Conservation (phyloP, 768 basidiomycete genomes). For the Clitopilus hobsonii region DNA sequence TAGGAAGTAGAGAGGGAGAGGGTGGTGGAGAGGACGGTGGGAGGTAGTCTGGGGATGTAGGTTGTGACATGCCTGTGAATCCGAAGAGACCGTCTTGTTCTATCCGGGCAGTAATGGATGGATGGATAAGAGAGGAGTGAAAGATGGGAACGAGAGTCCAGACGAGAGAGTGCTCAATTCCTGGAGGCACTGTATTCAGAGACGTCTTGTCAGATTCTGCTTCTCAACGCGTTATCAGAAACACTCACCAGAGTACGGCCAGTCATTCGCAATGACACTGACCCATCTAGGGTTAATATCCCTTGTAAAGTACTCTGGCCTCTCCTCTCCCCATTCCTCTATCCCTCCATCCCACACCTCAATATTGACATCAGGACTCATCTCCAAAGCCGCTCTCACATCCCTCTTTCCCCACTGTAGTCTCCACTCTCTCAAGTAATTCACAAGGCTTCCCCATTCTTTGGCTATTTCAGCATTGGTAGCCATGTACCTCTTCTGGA, state of each 20-base stretch:
- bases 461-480: slow-evolving; percentile 53
- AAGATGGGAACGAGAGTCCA: slow-evolving; percentile 77
- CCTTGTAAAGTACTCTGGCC: slow-evolving; percentile 52
- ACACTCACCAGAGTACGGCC: slow-evolving; percentile 77
- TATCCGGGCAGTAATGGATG: slow-evolving; percentile 50
- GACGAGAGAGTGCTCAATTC: slow-evolving; percentile 70
- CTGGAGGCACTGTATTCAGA: slow-evolving; percentile 48
- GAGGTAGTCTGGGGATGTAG: not conserved
- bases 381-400: not conserved
- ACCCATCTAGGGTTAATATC: slow-evolving; percentile 54
- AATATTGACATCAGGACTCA: slow-evolving; percentile 46
- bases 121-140: slow-evolving; percentile 50
- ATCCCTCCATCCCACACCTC: slow-evolving; percentile 7
- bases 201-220: not conserved
- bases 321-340: not conserved
- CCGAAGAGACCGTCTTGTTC: slow-evolving; percentile 79
- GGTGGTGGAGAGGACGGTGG: not conserved
- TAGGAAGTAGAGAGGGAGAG: slow-evolving; percentile 55
- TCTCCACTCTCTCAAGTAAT: slow-evolving; percentile 64
- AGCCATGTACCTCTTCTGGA: slow-evolving; percentile 63
- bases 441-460: slow-evolving; percentile 59
- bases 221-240: not conserved
- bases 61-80: slow-evolving; percentile 54
- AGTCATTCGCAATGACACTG: slow-evolving; percentile 78
- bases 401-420: slow-evolving; percentile 77